A percentile compares a stretch with the other conserved stretches of the same genome.
These are phyloP conservation scores for Leishmania mexicana DNA, from an alignment of 208 protist species.

Conservation along the genomic window DNA sequence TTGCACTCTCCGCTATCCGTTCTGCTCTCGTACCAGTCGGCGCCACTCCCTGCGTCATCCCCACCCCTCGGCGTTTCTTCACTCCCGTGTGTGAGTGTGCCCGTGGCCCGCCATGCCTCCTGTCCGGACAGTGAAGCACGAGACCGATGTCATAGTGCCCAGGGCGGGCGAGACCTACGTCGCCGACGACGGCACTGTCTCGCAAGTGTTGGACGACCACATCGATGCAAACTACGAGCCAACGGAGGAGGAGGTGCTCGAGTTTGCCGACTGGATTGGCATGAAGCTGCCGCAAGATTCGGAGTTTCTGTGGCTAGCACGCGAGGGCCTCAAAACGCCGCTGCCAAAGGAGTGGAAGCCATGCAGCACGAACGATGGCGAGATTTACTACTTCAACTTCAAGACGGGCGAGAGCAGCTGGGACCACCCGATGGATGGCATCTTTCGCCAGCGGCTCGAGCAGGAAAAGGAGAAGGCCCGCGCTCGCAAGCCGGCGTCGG, in stretches of 20 bases:
- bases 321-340: constrained; percentile 93
- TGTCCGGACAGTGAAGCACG: constrained; percentile 25
- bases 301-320: constrained; percentile 91
- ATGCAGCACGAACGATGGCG: constrained; percentile 89
- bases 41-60: not conserved
- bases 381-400: constrained; percentile 98
- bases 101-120: constrained; percentile 12
- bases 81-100: not conserved
- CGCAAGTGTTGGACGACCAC: constrained; percentile 88
- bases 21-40: not conserved
- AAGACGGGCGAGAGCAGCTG: constrained; percentile 93
- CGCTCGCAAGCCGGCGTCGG: not conserved
- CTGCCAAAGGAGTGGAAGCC: constrained; percentile 96
- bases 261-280: constrained; percentile 93
- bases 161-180: constrained; percentile 74
- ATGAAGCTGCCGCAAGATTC: constrained; percentile 93
- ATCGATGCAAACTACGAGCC: constrained; percentile 91
- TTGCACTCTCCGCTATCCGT: not conserved
- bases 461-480: constrained; percentile 46
- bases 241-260: constrained; percentile 88
- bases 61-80: not conserved
- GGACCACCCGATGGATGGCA: constrained; percentile 95
- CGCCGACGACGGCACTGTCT: constrained; percentile 82
- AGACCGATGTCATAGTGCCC: constrained; percentile 46
- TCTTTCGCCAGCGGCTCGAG: constrained; percentile 83